Percentiles rank a stretch among this genome's conserved stretches.
phyloP scores from a whole-genome alignment of 805 yeast species.

The Yamadazyma insecticola region DNA sequence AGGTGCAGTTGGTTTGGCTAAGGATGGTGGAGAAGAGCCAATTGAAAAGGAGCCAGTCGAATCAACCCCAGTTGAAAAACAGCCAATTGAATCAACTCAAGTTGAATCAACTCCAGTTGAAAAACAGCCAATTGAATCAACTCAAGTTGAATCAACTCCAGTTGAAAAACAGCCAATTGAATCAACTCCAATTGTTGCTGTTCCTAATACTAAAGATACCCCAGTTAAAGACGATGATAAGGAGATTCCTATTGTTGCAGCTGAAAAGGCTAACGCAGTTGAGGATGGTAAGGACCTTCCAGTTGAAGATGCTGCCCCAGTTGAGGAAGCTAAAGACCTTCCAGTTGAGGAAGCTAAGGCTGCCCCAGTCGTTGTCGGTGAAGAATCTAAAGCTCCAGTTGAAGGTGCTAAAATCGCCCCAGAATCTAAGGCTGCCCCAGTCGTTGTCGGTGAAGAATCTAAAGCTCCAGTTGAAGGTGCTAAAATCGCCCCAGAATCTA shows the following conservation, averaged over 20 bases:
- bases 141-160: conserved; percentile 1
- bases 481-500: not conserved
- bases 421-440: conserved; percentile 3
- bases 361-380: conserved; percentile 1
- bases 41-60: conserved; percentile 1
- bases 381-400: not conserved
- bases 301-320: conserved; percentile 4
- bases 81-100: no score
- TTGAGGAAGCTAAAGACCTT: conserved; percentile 12
- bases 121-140: no score
- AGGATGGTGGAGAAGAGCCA: conserved; percentile 4
- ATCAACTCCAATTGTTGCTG: conserved; percentile 1
- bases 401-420: conserved; percentile 1
- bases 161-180: conserved; percentile 3
- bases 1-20: conserved; percentile 9
- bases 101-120: conserved; percentile 4
- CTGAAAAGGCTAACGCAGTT: conserved; percentile 2
- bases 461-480: conserved; percentile 1
- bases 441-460: conserved; percentile 1
- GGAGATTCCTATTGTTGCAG: conserved; percentile 7
- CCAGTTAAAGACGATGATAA: conserved; percentile 6
- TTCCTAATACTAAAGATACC: not conserved
- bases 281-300: conserved; percentile 13
- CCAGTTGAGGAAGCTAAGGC: conserved; percentile 4
- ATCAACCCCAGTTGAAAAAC: conserved; percentile 6